Conservation (phyloP, 1,284 basidiomycete genomes). For the Clitocybe nebularis region DNA sequence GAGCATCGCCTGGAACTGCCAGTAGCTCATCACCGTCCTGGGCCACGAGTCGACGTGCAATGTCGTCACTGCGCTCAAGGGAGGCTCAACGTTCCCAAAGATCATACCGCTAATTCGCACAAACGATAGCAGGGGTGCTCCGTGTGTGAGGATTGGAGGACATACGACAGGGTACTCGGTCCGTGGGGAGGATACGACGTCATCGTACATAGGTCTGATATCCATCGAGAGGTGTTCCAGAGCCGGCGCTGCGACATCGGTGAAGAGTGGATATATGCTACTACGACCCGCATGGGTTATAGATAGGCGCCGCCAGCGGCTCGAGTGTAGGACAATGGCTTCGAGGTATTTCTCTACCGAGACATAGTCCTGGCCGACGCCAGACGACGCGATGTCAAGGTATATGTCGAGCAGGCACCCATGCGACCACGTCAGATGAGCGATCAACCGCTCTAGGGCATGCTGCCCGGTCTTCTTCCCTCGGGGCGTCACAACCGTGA, state of each 20-base stretch:
- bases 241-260: constrained; percentile 22
- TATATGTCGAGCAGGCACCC: constrained; percentile 32
- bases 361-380: constrained; percentile 18
- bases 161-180: constrained; percentile 22
- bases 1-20: constrained; percentile 30
- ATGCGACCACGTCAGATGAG: constrained; percentile 30
- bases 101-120: constrained; percentile 37
- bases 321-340: constrained; percentile 26
- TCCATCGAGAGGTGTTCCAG: constrained; percentile 36
- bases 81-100: constrained; percentile 35
- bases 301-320: constrained; percentile 34
- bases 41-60: constrained; percentile 38
- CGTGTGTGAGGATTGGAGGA: constrained; percentile 28
- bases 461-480: constrained; percentile 2
- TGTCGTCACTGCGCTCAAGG: constrained; percentile 28
- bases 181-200: constrained; percentile 20
- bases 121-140: constrained; percentile 30
- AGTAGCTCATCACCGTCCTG: constrained; percentile 27
- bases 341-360: constrained; percentile 24
- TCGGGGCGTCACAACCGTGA: constrained; percentile 24
- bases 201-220: constrained; percentile 25
- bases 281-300: constrained; percentile 21
- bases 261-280: constrained; percentile 25
- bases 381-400: constrained; percentile 22
- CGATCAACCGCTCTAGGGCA: constrained; percentile 14